Conservation (phyloP, 306 rosid genomes). For the Glycine latifolia region DNA sequence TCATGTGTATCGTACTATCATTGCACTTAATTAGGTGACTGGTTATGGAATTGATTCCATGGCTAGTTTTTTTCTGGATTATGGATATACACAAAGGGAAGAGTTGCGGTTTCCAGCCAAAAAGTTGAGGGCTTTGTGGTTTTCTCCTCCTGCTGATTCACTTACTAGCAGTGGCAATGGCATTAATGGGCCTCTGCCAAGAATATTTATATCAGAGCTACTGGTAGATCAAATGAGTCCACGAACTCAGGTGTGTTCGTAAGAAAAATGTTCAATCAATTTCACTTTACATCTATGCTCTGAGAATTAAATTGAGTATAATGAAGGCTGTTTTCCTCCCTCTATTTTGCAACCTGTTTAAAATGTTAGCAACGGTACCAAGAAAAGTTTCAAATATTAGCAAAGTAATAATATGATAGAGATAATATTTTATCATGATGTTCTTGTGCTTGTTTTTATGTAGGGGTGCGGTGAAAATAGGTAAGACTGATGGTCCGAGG, state of each 20-base stretch:
- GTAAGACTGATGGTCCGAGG: no score
- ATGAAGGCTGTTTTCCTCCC: not conserved
- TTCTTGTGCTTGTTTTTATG: no score
- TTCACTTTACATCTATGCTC: conserved; percentile 25
- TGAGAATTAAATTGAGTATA: conserved; percentile 13
- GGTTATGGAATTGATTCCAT: conserved; percentile 90
- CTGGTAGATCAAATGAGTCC: conserved; percentile 90
- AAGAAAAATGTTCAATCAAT: conserved; percentile 10
- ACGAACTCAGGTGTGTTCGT: conserved; percentile 71
- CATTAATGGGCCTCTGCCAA: conserved; percentile 80
- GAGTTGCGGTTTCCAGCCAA: conserved; percentile 85
- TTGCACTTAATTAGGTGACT: conserved; percentile 61
- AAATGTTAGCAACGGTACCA: not conserved
- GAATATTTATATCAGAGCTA: conserved; percentile 90
- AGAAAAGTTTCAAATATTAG: not conserved
- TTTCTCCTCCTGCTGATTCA: conserved; percentile 78
- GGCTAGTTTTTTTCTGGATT: conserved; percentile 80
- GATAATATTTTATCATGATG: no score
- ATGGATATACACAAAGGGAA: conserved; percentile 76
- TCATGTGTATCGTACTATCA: not conserved
- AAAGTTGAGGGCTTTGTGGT: conserved; percentile 91
- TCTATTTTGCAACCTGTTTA: conserved; percentile 23
- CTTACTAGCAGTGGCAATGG: conserved; percentile 55
- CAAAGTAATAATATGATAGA: not conserved
- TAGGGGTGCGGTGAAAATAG: no score